A percentile compares a stretch with the other conserved stretches of the same genome.
These are phyloP conservation scores for Nannizziopsis barbatae DNA, from an alignment of 2,329 filamentous ascomycete genomes.

Conservation along the genomic window DNA sequence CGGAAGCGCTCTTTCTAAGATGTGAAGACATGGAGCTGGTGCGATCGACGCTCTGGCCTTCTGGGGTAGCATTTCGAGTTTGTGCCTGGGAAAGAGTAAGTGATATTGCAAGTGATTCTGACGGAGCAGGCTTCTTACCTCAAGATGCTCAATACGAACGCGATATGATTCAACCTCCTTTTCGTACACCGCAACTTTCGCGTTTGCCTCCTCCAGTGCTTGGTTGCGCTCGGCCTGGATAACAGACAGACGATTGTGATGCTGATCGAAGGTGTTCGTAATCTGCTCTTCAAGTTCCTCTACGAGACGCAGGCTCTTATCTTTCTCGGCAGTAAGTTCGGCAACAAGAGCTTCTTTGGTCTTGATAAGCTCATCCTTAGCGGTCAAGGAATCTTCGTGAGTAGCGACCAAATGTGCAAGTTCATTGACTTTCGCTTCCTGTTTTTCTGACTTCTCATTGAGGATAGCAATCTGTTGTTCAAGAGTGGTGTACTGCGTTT, in stretches of 20 bases:
- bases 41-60: slow-evolving; percentile 38
- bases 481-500: slow-evolving; percentile 24
- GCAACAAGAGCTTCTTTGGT: slow-evolving; percentile 39
- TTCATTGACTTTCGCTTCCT: slow-evolving; percentile 47
- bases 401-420: slow-evolving; percentile 41
- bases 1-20: slow-evolving; percentile 73
- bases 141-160: slow-evolving; percentile 54
- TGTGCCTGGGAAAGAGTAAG: slow-evolving; percentile 23
- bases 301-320: slow-evolving; percentile 83
- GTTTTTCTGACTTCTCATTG: slow-evolving; percentile 28
- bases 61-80: slow-evolving; percentile 29
- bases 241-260: slow-evolving; percentile 80
- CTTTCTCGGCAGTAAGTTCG: slow-evolving; percentile 54
- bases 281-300: slow-evolving; percentile 96
- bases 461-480: slow-evolving; percentile 30
- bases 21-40: slow-evolving; percentile 54
- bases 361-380: slow-evolving; percentile 36
- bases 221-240: slow-evolving; percentile 62
- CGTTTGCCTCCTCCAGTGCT: slow-evolving; percentile 68
- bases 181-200: slow-evolving; percentile 52
- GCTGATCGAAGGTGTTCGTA: slow-evolving; percentile 87
- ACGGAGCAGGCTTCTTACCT: slow-evolving; percentile 45
- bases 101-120: background rate
- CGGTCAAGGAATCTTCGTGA: slow-evolving; percentile 35
- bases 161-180: slow-evolving; percentile 52